Evolutionary conservation across 768 basidiomycete genomes (phyloP).

Genomic region (Naganishia antarctica): DNA sequence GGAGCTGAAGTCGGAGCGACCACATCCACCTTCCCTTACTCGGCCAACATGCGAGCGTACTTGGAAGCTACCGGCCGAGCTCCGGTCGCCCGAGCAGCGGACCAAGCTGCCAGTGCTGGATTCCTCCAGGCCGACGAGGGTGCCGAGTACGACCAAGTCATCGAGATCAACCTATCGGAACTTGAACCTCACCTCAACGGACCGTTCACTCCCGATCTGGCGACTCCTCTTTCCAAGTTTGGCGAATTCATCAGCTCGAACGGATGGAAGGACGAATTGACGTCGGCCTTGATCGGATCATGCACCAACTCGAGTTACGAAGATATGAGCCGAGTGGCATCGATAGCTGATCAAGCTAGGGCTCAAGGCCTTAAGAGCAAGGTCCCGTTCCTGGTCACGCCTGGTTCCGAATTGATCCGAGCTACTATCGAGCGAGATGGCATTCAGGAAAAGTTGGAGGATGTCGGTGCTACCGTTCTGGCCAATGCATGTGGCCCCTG

Average conservation of each 20-base stretch:
- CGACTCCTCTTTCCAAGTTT: conserved; percentile 88
- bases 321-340: conserved; percentile 77
- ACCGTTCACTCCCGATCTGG: conserved; percentile 93
- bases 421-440: conserved; percentile 95
- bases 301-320: conserved; percentile 99
- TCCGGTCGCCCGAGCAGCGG: conserved; percentile 79
- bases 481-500: conserved; percentile 99
- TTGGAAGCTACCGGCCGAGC: conserved; percentile 82
- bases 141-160: conserved; percentile 88
- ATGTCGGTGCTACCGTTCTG: conserved; percentile 87
- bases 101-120: conserved; percentile 69
- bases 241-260: conserved; percentile 70
- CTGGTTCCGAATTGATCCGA: conserved; percentile 73
- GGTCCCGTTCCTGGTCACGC: conserved; percentile 53
- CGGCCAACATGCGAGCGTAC: conserved; percentile 79
- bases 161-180: conserved; percentile 83
- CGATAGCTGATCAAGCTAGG: conserved; percentile 83
- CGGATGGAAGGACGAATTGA: conserved; percentile 81
- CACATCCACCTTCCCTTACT: conserved; percentile 96
- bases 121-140: conserved; percentile 79
- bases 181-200: conserved; percentile 92
- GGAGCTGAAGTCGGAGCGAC: conserved; percentile 99
- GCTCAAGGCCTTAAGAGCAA: conserved; percentile 72
- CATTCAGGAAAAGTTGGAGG: conserved; percentile 71
- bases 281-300: conserved; percentile 94